A percentile compares a stretch with the other conserved stretches of the same genome.
Evolutionary conservation across 2,329 filamentous ascomycete species (phyloP).

Genomic region (Graphium sp.): DNA sequence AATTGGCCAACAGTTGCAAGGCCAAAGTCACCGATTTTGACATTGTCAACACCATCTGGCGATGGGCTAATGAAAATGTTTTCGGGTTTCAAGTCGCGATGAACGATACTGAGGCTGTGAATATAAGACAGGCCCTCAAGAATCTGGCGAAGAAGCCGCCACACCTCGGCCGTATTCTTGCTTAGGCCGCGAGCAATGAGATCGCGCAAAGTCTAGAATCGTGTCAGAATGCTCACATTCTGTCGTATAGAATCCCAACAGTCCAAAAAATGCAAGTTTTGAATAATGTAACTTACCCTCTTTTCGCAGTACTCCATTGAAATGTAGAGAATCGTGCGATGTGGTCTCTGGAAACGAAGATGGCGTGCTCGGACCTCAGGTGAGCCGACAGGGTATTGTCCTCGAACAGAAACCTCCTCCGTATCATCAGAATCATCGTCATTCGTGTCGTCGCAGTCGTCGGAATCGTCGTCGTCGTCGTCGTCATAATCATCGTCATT

Average conservation of each 20-base stretch:
- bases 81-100: constrained; percentile 90
- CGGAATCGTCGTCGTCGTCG: constrained; percentile 26
- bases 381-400: no score
- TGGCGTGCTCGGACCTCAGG: no score
- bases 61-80: constrained; percentile 74
- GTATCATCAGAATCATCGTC: constrained; percentile 15
- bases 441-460: constrained; percentile 26
- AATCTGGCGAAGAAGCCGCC: constrained; percentile 83
- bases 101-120: constrained; percentile 79
- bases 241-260: no score
- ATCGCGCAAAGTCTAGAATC: constrained; percentile 82
- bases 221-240: constrained; percentile 14
- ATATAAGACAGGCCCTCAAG: constrained; percentile 83
- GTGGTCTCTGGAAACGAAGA: no score
- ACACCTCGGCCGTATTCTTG: constrained; percentile 61
- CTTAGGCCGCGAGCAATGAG: constrained; percentile 62
- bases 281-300: no score
- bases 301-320: constrained; percentile 99
- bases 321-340: constrained; percentile 73
- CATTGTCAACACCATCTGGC: constrained; percentile 63
- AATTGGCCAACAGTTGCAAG: constrained; percentile 80
- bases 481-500: constrained; percentile 21
- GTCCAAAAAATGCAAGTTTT: constrained; percentile 23
- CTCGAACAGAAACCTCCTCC: constrained; percentile 9
- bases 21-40: constrained; percentile 94